Evolutionary conservation across 257 asterid genomes (phyloP).

Genomic region (Solanum paucissectum): DNA sequence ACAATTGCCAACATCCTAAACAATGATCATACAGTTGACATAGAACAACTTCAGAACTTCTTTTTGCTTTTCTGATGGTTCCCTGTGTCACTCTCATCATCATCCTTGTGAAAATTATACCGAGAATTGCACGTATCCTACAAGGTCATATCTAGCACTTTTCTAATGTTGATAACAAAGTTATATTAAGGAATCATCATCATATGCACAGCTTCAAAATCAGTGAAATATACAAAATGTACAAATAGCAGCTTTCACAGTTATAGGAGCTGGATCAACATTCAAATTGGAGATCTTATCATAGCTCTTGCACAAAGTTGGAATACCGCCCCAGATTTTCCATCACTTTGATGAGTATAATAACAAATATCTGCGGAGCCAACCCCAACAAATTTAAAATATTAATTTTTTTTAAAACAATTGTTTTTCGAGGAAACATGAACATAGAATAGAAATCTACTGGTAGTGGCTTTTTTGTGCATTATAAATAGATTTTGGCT

Average conservation of each 20-base stretch:
- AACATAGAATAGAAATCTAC: neutral
- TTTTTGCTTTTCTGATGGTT: too few species aligned
- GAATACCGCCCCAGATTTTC: neutral
- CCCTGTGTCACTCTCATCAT: too few species aligned
- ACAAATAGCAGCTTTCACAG: neutral
- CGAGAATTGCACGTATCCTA: too few species aligned
- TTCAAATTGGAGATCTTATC: neutral
- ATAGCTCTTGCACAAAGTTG: neutral
- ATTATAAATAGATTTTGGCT: too few species aligned
- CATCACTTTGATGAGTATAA: neutral
- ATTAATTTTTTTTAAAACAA: neutral
- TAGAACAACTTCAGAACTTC: slow-evolving; percentile 66
- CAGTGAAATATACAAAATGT: neutral
- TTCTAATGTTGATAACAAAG: too few species aligned
- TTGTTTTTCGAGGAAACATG: too few species aligned
- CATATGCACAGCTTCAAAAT: neutral
- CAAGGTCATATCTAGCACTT: too few species aligned
- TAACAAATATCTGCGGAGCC: slow-evolving; percentile 14
- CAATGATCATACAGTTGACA: slow-evolving; percentile 62
- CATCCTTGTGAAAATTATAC: too few species aligned
- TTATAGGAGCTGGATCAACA: neutral
- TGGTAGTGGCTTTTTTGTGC: neutral
- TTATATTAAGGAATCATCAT: too few species aligned
- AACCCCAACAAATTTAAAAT: slow-evolving; percentile 2
- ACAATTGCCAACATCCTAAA: slow-evolving; percentile 26